These are phyloP conservation scores for Tetraselmis striata DNA, from an alignment of 139 green algal genomes.

Conservation along the genomic window DNA sequence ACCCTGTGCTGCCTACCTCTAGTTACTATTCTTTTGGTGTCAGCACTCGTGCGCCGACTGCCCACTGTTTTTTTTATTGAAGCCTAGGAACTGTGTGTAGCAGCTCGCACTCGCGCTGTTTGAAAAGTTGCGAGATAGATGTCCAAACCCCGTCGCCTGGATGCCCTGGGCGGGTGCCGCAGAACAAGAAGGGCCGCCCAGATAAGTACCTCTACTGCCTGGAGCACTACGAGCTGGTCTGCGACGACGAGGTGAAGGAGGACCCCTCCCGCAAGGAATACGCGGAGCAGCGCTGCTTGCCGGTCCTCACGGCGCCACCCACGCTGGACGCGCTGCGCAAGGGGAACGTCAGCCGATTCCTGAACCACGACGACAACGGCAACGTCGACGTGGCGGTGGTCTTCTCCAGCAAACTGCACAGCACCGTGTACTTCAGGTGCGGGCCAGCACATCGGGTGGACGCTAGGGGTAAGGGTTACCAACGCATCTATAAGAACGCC, in stretches of 20 bases:
- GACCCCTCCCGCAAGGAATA: background rate
- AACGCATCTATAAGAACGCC: no score
- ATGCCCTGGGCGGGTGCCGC: background rate
- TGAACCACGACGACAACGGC: background rate
- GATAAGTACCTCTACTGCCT: background rate
- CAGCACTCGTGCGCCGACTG: no score
- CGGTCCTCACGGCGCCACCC: no score
- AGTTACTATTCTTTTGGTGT: no score
- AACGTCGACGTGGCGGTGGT: background rate
- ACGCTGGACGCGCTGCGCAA: background rate
- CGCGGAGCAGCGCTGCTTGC: background rate
- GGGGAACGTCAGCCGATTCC: background rate
- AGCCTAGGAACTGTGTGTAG: background rate
- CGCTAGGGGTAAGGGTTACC: no score
- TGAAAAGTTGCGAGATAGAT: background rate
- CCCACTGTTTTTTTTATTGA: background rate
- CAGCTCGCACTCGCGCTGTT: no score
- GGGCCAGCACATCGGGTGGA: no score
- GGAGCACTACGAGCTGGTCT: background rate
- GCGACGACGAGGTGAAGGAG: background rate
- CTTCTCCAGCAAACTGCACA: background rate
- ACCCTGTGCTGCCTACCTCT: no score
- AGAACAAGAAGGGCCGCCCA: background rate
- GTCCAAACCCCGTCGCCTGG: background rate
- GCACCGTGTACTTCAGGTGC: background rate